These are phyloP conservation scores for Maudiozyma saulgeensis DNA, from an alignment of 805 yeast species.

Conservation along the genomic window DNA sequence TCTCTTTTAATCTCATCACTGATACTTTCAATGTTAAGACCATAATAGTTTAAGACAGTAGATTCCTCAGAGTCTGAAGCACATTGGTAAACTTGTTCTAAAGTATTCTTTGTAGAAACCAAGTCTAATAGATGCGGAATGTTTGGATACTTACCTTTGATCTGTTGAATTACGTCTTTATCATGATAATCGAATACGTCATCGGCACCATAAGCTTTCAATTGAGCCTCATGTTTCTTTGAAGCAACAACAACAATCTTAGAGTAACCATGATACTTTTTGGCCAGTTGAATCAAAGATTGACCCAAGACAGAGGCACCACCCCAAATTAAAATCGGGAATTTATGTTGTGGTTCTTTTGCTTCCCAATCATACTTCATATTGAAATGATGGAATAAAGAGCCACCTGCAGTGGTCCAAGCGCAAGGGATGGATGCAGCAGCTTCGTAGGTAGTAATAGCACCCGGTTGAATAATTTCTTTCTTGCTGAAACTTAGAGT, in stretches of 20 bases:
- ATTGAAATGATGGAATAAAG: constrained; percentile 31
- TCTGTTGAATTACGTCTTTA: constrained; percentile 36
- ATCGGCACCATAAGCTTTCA: constrained; percentile 42
- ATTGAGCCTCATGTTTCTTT: constrained; percentile 32
- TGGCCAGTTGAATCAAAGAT: constrained; percentile 12
- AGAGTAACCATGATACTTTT: constrained; percentile 33
- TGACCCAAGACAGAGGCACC: constrained; percentile 61
- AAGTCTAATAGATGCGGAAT: constrained; percentile 30
- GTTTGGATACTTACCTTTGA: constrained; percentile 27
- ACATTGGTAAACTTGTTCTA: constrained; percentile 28
- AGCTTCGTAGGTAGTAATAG: constrained; percentile 45
- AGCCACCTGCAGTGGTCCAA: constrained; percentile 40
- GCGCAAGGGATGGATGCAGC: constrained; percentile 56
- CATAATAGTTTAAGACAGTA: constrained; percentile 29
- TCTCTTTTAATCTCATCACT: constrained; percentile 26
- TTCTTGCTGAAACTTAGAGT: constrained; percentile 12
- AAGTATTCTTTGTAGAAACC: constrained; percentile 26
- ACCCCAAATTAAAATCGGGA: constrained; percentile 47
- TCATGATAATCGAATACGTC: constrained; percentile 22
- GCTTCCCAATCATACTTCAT: constrained; percentile 20
- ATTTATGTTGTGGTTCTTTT: constrained; percentile 24
- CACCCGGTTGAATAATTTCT: constrained; percentile 28
- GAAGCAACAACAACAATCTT: constrained; percentile 45
- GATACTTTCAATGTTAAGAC: constrained; percentile 17
- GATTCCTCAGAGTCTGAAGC: constrained; percentile 30